Percentiles rank a stretch among this genome's conserved stretches.
Conservation (phyloP, 345 rosid genomes). For the Psidium friedrichsthalianum region DNA sequence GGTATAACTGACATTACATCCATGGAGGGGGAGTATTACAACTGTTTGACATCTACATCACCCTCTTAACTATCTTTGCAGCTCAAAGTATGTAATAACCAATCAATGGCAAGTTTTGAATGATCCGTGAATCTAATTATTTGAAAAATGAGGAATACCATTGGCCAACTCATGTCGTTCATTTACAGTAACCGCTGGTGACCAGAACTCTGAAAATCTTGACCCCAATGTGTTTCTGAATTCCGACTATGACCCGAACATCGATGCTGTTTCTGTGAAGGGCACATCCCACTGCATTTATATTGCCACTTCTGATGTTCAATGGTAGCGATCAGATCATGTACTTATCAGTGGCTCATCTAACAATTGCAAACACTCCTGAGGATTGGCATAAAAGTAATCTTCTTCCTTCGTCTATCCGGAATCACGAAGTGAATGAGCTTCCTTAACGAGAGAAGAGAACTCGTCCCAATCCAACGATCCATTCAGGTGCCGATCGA, state of each 20-base stretch:
- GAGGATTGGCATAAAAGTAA: conserved; percentile 85
- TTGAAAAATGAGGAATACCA: background rate
- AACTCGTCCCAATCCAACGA: conserved; percentile 78
- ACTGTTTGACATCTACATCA: background rate
- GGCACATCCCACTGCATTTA: background rate
- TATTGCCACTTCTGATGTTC: background rate
- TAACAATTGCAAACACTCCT: conserved; percentile 72
- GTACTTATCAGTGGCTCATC: conserved; percentile 49
- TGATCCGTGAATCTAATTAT: background rate
- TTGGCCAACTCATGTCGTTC: background rate
- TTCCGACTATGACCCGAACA: background rate
- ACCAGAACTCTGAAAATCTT: background rate
- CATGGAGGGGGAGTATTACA: background rate
- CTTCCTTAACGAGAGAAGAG: conserved; percentile 53
- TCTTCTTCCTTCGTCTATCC: conserved; percentile 91
- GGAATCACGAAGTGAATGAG: conserved; percentile 52
- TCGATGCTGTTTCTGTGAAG: background rate
- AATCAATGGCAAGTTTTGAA: background rate
- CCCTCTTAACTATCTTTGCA: background rate
- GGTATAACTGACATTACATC: background rate
- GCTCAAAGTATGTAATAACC: background rate
- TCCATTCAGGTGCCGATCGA: conserved; percentile 55
- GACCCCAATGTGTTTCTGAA: background rate
- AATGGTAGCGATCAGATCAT: conserved; percentile 7
- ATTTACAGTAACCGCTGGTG: background rate